A percentile compares a stretch with the other conserved stretches of the same genome.
These are phyloP conservation scores for Nothomitra cinnamomea DNA, from an alignment of 2,329 filamentous ascomycete genomes.

Conservation along the genomic window DNA sequence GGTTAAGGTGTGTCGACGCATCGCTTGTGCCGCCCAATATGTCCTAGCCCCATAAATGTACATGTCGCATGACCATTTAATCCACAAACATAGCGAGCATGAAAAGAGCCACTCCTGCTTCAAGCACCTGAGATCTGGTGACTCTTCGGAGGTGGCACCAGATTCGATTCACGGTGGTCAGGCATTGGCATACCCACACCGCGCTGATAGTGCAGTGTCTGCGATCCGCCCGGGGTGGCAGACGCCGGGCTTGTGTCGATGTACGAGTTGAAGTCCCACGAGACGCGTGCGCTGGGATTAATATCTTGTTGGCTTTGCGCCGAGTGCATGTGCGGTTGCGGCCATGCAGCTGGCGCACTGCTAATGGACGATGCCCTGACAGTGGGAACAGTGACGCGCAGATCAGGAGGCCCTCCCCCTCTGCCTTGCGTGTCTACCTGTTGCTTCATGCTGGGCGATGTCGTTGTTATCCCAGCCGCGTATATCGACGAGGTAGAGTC, in stretches of 20 bases:
- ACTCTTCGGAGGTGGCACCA: not conserved
- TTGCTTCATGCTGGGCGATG: constrained; percentile 24
- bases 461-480: constrained; percentile 24
- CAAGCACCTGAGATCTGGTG: not conserved
- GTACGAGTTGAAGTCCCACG: constrained; percentile 1
- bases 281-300: not conserved
- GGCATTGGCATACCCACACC: not conserved
- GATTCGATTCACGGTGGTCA: constrained; percentile 1
- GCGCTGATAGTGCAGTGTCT: not conserved
- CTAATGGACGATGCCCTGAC: not conserved
- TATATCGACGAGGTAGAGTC: constrained; percentile 29
- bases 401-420: constrained; percentile 20
- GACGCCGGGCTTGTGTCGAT: not conserved
- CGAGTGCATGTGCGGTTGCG: constrained; percentile 1
- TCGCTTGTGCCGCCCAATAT: not conserved
- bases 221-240: not conserved
- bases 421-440: not conserved
- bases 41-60: not conserved
- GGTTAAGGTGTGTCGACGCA: not conserved
- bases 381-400: constrained; percentile 20
- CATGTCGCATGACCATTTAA: not conserved
- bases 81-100: not conserved
- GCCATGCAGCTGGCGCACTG: not conserved
- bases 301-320: not conserved
- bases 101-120: not conserved